Evolutionary conservation across 768 basidiomycete species (phyloP), one percentile per base, ranked within the genome.

Genomic region (Suillus occidentalis): DNA sequence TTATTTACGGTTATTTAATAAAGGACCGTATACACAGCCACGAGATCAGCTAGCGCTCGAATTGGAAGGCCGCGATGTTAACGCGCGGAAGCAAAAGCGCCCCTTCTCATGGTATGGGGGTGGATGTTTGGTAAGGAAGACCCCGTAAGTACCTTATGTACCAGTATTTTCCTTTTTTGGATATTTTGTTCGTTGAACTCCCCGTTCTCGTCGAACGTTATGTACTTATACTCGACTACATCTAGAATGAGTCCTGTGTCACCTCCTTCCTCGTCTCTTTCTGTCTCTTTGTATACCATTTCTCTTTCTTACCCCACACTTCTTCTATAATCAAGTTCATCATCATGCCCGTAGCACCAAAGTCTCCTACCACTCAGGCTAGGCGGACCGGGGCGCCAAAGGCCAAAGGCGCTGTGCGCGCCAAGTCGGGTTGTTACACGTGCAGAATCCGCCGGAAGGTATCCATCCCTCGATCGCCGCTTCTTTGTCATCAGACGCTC

Each of bases 361-460:
- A 75, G 3, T 78, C 82, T 40, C 84, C 82, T 22, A 74, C 75
- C 0, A 31, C 31, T 31, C 82, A 60, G 72, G 76, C 42, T 43
- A 78, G 64, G 80, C 78, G 80, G 68, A 67, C 78, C 75, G 85
- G 85, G 71, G 80, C 84, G 74, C 83, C 87, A 67, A 92, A 92
- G 75, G 83, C 86, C 67, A 94, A 92, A 82, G 91, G 89, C 74
- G 88, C 90, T 63, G 85, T 89, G 36, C 88, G 92, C 73, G 92
- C 91, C 63, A 94, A 94, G 84, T 90, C 90, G 61, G 92, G 92
- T 68, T 94, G 92, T 76, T 94, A 92, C 79, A 94, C 92, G 63
- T 94, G 92, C 80, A 85, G 92, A 72, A 91, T 94, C 47, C 86
- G 92, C 69, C 84, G 92, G 71, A 93, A 94, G 90, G 92, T 91